A percentile compares a stretch with the other conserved stretches of the same genome.
Evolutionary conservation across 352 stramenopile species (phyloP).

Genomic region (Globisporangium yorkense): DNA sequence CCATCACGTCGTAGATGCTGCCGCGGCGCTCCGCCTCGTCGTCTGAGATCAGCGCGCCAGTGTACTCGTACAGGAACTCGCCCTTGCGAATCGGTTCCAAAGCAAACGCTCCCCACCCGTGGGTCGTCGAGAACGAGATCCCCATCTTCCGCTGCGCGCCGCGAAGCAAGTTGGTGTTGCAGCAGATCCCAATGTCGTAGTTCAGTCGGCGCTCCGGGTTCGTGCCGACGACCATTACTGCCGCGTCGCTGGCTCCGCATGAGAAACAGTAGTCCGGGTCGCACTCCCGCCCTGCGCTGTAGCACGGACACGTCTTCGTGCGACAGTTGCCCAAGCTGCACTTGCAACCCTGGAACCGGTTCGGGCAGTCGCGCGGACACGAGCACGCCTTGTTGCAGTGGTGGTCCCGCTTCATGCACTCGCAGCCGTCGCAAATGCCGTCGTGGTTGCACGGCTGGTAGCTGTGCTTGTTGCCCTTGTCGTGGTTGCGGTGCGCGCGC

Average conservation of each 20-base stretch:
- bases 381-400: slow-evolving; percentile 55
- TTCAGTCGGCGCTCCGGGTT: slow-evolving; percentile 18
- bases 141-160: slow-evolving; percentile 55
- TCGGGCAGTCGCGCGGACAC: slow-evolving; percentile 54
- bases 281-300: slow-evolving; percentile 44
- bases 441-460: slow-evolving; percentile 63
- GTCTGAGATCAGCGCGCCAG: slow-evolving; percentile 57
- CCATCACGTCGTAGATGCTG: slow-evolving; percentile 73
- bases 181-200: slow-evolving; percentile 38
- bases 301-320: slow-evolving; percentile 54
- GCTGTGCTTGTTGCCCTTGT: slow-evolving; percentile 43
- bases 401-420: slow-evolving; percentile 46
- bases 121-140: slow-evolving; percentile 57
- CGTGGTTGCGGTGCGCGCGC: slow-evolving; percentile 30
- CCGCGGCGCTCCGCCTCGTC: slow-evolving; percentile 79
- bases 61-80: slow-evolving; percentile 76
- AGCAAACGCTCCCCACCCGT: slow-evolving; percentile 68
- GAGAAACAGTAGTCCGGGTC: slow-evolving; percentile 71
- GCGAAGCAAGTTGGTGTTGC: slow-evolving; percentile 58
- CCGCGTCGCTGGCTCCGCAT: slow-evolving; percentile 56
- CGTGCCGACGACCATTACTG: slow-evolving; percentile 38
- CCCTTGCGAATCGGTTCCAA: slow-evolving; percentile 58
- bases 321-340: slow-evolving; percentile 49
- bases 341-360: slow-evolving; percentile 63
- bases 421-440: slow-evolving; percentile 48